Conservation (phyloP, 116 monocot genomes). For the Cymodocea nodosa region DNA sequence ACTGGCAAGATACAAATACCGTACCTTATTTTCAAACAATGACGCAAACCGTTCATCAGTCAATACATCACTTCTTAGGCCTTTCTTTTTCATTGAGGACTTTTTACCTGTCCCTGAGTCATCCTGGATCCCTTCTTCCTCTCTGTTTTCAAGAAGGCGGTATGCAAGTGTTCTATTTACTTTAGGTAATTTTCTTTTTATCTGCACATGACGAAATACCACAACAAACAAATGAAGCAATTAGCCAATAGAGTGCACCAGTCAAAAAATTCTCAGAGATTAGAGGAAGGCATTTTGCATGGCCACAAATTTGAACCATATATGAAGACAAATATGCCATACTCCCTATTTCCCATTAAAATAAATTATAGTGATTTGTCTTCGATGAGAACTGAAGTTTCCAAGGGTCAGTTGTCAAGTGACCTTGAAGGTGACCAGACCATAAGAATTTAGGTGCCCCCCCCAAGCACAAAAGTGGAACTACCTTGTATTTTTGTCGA, state of each 20-base stretch:
- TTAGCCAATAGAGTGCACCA: neutral
- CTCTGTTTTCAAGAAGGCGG: conserved; percentile 51
- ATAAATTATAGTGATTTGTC: too few species aligned
- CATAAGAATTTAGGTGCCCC: too few species aligned
- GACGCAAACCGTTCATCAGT: conserved; percentile 62
- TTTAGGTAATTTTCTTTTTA: conserved; percentile 57
- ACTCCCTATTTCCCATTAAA: too few species aligned
- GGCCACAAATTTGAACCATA: too few species aligned
- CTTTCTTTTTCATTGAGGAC: conserved; percentile 57
- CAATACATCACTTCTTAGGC: conserved; percentile 38
- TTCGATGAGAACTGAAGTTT: too few species aligned
- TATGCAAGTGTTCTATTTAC: conserved; percentile 68
- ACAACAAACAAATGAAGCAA: neutral
- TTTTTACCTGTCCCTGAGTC: conserved; percentile 41
- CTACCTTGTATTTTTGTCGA: too few species aligned
- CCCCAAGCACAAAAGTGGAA: too few species aligned
- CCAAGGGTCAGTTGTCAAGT: too few species aligned
- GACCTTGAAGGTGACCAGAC: too few species aligned
- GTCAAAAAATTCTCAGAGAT: too few species aligned
- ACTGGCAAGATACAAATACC: neutral
- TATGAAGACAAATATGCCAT: too few species aligned
- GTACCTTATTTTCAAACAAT: conserved; percentile 87
- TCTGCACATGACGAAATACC: conserved; percentile 32
- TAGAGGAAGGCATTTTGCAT: too few species aligned
- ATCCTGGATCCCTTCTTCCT: conserved; percentile 34